Base-by-base conservation (phyloP, 805 yeast genomes). In the Saturnispora ahearnii region DNA sequence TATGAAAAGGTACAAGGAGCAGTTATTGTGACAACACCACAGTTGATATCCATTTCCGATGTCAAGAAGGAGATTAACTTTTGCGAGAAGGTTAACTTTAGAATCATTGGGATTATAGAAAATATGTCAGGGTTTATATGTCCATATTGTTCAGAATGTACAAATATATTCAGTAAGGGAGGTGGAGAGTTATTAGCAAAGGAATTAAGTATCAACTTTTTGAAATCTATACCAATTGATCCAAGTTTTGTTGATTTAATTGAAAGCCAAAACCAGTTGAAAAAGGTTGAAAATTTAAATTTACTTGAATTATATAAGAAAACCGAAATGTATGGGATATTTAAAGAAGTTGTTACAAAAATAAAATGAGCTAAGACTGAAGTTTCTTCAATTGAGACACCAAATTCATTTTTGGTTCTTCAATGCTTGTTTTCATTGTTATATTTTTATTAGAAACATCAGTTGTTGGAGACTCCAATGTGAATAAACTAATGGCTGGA, bases 71-170 rank as follows among this genome's bases (percentile, higher is more conserved):
- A 93, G 70, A 81, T 93, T 48, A 88, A 87, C 60, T 93, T 91
- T 62, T 93, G 99, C 66, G 73, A 72, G 40, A 91, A 91, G 63
- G 97, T 91, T 33, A 81, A 81, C 49, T 80, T 93, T 58, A 72
- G 75, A 26, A 77, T 91, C 1, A 63, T 93, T 49, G 99, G 99
- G 0, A 77, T 93, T 3, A 78, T 93, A 9, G 99, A 93, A 63
- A 93, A 93, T 61, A 91, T 93, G 99, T 81, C 95, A 45, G 99
- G 99, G 1, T 93, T 87, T 61, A 81, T 89, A 4, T 93, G 99
- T 63, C 99, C 99, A 0, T 79, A 80, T 63, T 93, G 99, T 63
- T 78, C 84, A 1, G 98, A 91, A 62, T 84, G 91, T 62, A 89
- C 97, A 3, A 82, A 90, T 63, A 86, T 93, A 24, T 93, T 93